Evolutionary conservation across 345 rosid species (phyloP), one percentile per base, ranked within the genome.

Genomic region (Pelargonium nanum): DNA sequence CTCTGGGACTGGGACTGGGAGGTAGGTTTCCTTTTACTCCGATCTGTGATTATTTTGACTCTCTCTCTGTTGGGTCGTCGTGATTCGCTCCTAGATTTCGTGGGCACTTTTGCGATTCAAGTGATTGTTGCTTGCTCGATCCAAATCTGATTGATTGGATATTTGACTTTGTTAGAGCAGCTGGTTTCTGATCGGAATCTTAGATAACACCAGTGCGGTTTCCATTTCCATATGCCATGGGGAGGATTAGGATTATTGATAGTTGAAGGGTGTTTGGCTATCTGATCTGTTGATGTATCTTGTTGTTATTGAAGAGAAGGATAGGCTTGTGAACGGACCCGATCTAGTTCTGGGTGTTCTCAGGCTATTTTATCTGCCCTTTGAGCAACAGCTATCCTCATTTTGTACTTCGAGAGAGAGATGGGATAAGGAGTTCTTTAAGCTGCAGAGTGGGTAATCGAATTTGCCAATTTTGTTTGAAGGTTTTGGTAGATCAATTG

Each of bases 381-480:
- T 78, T 51, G 74, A 65, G 68, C 67, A 48, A 70, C 67, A 58
- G 68, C 68, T 62, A 22, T 54, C 67, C 23, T 72, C 77, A 1
- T 78, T 68, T 64, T 75, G 82, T 71, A 74, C 78, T 70, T 83
- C 81, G 21, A 85, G 89, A 71, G 89, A 85, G 68, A 81, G 97
- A 81, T 87, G 97, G 97, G 96, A 86, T 92, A 89, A 82, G 77
- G 81, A 71, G 61, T 76, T 78, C 67, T 79, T 70, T 58, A 75
- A 74, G 71, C 72, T 83, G 15, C 85, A 79, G 77, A 77, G 77
- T 64, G 90, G 95, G 26, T 84, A 73, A 60, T 63, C 17, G 21
- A 21, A 52, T 63, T 66, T 53, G 53, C 68, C n/a, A 22, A 55
- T 40, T 59, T 60, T 17, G 4, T 58, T 16, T n/a, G 24, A 48